Evolutionary conservation across 176 grass and related monocot genomes (phyloP).

Genomic region (Avena sativa): DNA sequence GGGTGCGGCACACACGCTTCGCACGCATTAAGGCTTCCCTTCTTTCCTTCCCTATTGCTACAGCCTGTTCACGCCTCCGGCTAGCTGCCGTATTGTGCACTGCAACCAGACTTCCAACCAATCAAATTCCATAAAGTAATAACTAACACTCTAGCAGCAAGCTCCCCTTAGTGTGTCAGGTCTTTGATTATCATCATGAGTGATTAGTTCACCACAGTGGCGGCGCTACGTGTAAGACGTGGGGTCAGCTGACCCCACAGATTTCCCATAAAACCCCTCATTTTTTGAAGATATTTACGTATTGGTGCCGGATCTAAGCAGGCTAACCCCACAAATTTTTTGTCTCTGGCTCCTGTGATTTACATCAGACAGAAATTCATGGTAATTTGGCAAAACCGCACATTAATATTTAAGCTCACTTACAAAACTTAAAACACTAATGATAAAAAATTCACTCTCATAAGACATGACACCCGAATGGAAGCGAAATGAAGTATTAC

Average conservation of each 20-base stretch:
- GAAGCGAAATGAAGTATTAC: background rate
- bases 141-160: conserved; percentile 19
- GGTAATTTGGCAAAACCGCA: background rate
- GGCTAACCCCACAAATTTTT: background rate
- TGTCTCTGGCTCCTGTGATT: background rate
- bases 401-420: background rate
- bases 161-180: background rate
- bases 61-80: conserved; percentile 73
- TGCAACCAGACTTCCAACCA: conserved; percentile 55
- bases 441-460: background rate
- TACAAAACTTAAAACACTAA: background rate
- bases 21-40: conserved; percentile 94
- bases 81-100: conserved; percentile 64
- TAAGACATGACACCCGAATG: background rate
- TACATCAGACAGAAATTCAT: background rate
- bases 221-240: background rate
- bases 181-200: background rate
- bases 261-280: background rate
- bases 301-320: background rate
- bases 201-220: background rate
- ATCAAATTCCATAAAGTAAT: conserved; percentile 29
- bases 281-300: background rate
- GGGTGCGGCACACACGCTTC: conserved; percentile 84
- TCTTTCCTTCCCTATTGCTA: conserved; percentile 91
- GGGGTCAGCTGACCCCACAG: background rate